phyloP scores from a whole-genome alignment of 2,329 filamentous ascomycete species.

The Xylaria digitata region DNA sequence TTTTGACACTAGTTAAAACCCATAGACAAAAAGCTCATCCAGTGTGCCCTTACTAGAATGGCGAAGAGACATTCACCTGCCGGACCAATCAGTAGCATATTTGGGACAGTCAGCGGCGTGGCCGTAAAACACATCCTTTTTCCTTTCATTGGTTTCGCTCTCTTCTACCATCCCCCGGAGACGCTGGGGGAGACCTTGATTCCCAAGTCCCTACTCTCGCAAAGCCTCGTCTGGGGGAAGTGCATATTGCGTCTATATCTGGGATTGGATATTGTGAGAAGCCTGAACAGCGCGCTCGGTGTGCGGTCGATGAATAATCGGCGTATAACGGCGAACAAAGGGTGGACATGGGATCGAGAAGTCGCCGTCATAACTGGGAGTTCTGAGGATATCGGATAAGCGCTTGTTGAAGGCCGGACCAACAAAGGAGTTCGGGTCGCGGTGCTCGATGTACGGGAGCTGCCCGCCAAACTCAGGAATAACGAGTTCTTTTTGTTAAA shows the following conservation, averaged over 20 bases:
- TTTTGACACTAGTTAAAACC: too few relatives aligned
- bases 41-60: too few relatives aligned
- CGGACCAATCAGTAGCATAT: neutral
- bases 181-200: neutral
- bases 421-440: slow-evolving; percentile 16
- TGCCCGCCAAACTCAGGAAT: neutral
- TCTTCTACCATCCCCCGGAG: neutral
- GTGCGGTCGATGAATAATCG: slow-evolving; percentile 23
- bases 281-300: slow-evolving; percentile 21
- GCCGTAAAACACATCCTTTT: slow-evolving; percentile 5
- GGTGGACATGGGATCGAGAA: slow-evolving; percentile 19
- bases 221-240: slow-evolving; percentile 13
- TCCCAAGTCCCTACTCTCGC: neutral
- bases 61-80: too few relatives aligned
- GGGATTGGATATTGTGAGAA: slow-evolving; percentile 8
- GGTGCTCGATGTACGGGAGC: slow-evolving; percentile 17
- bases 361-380: slow-evolving; percentile 22
- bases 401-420: slow-evolving; percentile 9
- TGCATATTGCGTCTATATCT: slow-evolving; percentile 1
- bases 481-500: slow-evolving; percentile 15
- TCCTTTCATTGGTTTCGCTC: neutral
- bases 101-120: neutral
- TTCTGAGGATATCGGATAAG: slow-evolving; percentile 18
- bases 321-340: slow-evolving; percentile 9
- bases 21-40: too few relatives aligned